These are phyloP conservation scores for Omphalotus guepiniiformis DNA, from an alignment of 768 basidiomycete species.

Conservation along the genomic window DNA sequence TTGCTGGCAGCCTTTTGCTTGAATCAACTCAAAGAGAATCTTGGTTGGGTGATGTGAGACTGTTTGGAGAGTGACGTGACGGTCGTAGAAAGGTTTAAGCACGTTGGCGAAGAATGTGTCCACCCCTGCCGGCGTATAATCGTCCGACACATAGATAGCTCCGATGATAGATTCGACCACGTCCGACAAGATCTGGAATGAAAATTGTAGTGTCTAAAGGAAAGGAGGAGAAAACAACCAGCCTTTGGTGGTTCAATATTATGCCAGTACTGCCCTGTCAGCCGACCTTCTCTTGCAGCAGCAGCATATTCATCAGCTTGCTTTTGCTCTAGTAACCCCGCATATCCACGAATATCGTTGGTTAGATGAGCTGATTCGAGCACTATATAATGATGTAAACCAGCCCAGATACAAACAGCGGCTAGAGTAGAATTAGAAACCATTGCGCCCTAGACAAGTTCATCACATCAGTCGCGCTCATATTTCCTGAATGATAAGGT, in stretches of 20 bases:
- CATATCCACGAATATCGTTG: conserved; percentile 50
- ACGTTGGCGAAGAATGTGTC: conserved; percentile 63
- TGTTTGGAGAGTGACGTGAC: conserved; percentile 67
- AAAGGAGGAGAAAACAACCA: background rate
- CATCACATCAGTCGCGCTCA: background rate
- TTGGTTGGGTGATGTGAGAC: conserved; percentile 77
- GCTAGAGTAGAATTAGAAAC: conserved; percentile 78
- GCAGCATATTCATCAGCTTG: conserved; percentile 41
- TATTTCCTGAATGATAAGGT: conserved; percentile 5
- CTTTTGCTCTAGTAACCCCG: conserved; percentile 38
- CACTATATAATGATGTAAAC: conserved; percentile 58
- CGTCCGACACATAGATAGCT: conserved; percentile 74
- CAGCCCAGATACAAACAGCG: conserved; percentile 67
- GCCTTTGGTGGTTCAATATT: conserved; percentile 76
- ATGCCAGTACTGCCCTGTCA: conserved; percentile 73
- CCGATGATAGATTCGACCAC: conserved; percentile 78
- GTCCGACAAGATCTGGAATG: conserved; percentile 64
- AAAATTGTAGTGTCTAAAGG: conserved; percentile 1
- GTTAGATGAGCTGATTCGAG: conserved; percentile 52
- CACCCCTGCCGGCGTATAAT: conserved; percentile 56
- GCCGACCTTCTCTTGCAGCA: conserved; percentile 45
- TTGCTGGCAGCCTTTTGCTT: conserved; percentile 65
- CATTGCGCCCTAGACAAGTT: conserved; percentile 63
- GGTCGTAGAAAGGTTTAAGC: conserved; percentile 75
- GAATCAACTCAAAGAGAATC: conserved; percentile 66